These are phyloP conservation scores for Crepidotus variabilis DNA, from an alignment of 768 basidiomycete genomes.

Conservation along the genomic window DNA sequence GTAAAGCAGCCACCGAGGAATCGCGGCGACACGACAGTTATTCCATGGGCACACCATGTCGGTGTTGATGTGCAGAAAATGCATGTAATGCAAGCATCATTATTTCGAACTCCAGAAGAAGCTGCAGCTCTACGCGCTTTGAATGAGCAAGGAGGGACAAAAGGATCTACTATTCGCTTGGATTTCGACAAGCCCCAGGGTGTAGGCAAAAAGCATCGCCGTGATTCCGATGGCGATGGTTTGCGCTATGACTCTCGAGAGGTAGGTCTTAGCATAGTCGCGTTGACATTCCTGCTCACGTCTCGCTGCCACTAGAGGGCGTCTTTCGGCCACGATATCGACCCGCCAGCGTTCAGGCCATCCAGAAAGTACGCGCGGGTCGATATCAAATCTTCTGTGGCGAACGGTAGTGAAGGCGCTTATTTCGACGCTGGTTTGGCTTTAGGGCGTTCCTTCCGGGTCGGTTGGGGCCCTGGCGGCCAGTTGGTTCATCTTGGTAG, in stretches of 20 bases:
- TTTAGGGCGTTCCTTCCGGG: conserved; percentile 84
- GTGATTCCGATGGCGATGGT: conserved; percentile 75
- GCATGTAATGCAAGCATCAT: conserved; percentile 90
- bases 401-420: conserved; percentile 58
- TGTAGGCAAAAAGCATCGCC: conserved; percentile 66
- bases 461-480: conserved; percentile 86
- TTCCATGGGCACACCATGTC: conserved; percentile 69
- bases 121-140: conserved; percentile 59
- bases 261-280: conserved; percentile 30
- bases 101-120: conserved; percentile 78
- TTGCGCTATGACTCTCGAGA: conserved; percentile 58
- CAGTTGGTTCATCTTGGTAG: conserved; percentile 72
- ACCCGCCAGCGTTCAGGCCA: conserved; percentile 66
- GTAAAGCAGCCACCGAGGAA: conserved; percentile 23
- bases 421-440: conserved; percentile 81
- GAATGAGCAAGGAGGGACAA: conserved; percentile 33
- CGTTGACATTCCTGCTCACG: background rate
- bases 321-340: conserved; percentile 75
- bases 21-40: conserved; percentile 43
- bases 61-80: conserved; percentile 85
- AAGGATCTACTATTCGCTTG: conserved; percentile 25
- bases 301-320: conserved; percentile 41
- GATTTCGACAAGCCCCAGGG: conserved; percentile 33
- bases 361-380: conserved; percentile 79
- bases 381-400: conserved; percentile 61